Conservation (phyloP, 352 stramenopile species). For the Globisporangium nagaii region DNA sequence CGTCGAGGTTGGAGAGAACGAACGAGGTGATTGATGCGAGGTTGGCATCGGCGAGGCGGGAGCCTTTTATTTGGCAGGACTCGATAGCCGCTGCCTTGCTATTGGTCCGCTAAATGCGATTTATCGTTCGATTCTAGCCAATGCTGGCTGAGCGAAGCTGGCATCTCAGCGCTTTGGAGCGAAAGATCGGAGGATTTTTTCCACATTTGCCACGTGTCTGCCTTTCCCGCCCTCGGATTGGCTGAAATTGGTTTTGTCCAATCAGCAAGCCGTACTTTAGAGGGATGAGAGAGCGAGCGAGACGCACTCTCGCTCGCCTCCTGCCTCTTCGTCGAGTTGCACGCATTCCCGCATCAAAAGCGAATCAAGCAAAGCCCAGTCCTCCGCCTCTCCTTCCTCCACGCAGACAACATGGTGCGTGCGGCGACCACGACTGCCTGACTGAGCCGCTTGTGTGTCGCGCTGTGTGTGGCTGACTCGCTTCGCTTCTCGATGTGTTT, state of each 20-base stretch:
- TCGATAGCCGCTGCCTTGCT: too few species aligned
- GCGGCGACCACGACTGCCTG: background rate
- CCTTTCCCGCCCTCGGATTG: too few species aligned
- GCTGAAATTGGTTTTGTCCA: too few species aligned
- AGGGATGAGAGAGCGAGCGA: background rate
- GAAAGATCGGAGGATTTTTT: background rate
- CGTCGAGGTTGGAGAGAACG: too few species aligned
- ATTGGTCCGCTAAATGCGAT: too few species aligned
- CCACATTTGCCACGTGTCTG: background rate
- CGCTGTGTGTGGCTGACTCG: background rate
- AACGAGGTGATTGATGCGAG: too few species aligned
- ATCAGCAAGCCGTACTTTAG: background rate
- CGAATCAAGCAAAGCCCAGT: background rate
- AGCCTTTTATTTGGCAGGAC: too few species aligned
- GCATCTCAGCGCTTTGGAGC: too few species aligned
- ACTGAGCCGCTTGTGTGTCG: background rate
- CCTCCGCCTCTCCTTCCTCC: background rate
- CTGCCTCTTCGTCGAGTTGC: background rate
- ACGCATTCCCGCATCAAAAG: conserved; percentile 1
- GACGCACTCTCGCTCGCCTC: too few species aligned
- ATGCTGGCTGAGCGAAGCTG: too few species aligned
- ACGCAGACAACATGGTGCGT: conserved; percentile 3
- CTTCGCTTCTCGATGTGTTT: background rate
- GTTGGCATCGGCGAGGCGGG: too few species aligned
- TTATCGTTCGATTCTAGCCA: too few species aligned